Evolutionary conservation across 495 filamentous ascomycete species (phyloP), one percentile per base, ranked within the genome.

Genomic region (Poronia punctata): DNA sequence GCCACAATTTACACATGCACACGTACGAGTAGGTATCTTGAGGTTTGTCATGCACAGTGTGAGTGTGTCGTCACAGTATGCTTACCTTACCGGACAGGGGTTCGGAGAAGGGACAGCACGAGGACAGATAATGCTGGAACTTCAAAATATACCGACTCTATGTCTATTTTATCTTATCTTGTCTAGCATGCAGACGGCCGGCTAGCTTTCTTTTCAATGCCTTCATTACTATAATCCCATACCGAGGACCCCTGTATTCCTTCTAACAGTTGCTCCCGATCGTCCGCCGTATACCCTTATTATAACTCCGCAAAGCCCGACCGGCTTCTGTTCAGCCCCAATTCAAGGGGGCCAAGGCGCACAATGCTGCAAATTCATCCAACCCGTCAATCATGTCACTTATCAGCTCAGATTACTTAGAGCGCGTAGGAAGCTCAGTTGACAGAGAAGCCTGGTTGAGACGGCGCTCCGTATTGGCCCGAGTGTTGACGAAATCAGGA

Each of bases 401-500:
- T 18, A 49, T 48, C 36, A 37, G 46, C 47, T 60, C 59, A 7
- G 56, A 61, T 11, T 54, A 52, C 35, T 65, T 64, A 6, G 42
- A 56, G 45, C 9, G 56, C 35, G 49, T 64, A 58, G 24, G 51
- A 24, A 38, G 27, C 31, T 49, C 53, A 42, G 60, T 51, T 5
- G 60, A 40, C 16, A 65, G 46, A 19, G 52, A 50, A 5, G 83
- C 82, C 49, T 95, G 88, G 22, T 84, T 73, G 48, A 98, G 76
- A 38, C 89, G 75, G 49, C 92, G 76, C 78, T 98, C 92, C 7
- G 69, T 79, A 71, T 98, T 98, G 55, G 82, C 66, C 52, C 92
- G 74, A 37, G 76, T 70, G 70, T 99, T 99, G 70, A 99, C 90
- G 62, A 97, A 96, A 68, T 99, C 93, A 31, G 93, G 93, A 68